Evolutionary conservation across 768 basidiomycete species (phyloP).

Genomic region (Tricholoma bakamatsutake): DNA sequence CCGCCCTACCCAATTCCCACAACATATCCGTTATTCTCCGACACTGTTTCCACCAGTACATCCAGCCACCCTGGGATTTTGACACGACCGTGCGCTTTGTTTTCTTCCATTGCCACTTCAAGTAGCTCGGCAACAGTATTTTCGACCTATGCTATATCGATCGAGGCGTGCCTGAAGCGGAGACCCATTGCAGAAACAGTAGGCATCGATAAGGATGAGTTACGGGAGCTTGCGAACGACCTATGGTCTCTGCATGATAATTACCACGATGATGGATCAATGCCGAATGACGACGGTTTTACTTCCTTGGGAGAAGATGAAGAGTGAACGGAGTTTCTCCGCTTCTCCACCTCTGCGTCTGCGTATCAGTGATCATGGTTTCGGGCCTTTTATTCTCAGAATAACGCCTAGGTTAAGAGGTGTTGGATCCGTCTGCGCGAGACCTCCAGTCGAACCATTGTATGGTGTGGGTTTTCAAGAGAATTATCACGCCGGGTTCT

Average conservation of each 20-base stretch:
- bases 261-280: slow-evolving; percentile 20
- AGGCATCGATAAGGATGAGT: slow-evolving; percentile 49
- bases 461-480: too few species aligned
- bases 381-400: too few species aligned
- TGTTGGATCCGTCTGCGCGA: too few species aligned
- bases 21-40: slow-evolving; percentile 51
- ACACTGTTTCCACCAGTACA: slow-evolving; percentile 9
- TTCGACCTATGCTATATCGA: slow-evolving; percentile 44
- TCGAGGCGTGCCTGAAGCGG: slow-evolving; percentile 38
- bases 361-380: background rate
- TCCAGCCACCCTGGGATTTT: slow-evolving; percentile 9
- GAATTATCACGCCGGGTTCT: too few species aligned
- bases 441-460: too few species aligned
- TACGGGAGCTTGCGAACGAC: slow-evolving; percentile 49
- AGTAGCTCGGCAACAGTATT: slow-evolving; percentile 36
- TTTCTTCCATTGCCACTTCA: slow-evolving; percentile 44
- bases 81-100: slow-evolving; percentile 15
- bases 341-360: background rate
- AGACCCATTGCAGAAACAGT: slow-evolving; percentile 28
- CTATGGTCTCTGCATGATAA: slow-evolving; percentile 57
- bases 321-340: background rate
- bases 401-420: too few species aligned
- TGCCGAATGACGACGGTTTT: slow-evolving; percentile 14
- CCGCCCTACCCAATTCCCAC: slow-evolving; percentile 53
- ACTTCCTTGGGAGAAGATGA: slow-evolving; percentile 11